A percentile compares a stretch with the other conserved stretches of the same genome.
phyloP scores from a whole-genome alignment of 1,139 yeast genomes.

The Yamadazyma blattariae region DNA sequence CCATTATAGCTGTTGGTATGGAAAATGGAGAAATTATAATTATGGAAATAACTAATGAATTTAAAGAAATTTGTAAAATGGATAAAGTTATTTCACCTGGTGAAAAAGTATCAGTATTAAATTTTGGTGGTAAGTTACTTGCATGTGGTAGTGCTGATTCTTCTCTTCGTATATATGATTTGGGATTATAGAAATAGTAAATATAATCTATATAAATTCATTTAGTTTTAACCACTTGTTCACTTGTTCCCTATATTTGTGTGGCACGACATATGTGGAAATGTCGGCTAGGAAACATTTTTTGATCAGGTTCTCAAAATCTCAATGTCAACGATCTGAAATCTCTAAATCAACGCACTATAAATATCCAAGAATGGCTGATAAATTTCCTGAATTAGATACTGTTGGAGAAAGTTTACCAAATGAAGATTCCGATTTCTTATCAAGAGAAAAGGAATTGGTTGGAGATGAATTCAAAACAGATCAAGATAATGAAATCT shows the following conservation, averaged over 20 bases:
- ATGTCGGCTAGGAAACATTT: not conserved
- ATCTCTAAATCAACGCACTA: not conserved
- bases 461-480: constrained; percentile 81
- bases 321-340: not conserved
- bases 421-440: constrained; percentile 55
- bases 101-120: constrained; percentile 54
- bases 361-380: too few species aligned
- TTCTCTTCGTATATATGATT: constrained; percentile 55
- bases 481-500: constrained; percentile 57
- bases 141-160: constrained; percentile 73
- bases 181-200: not conserved
- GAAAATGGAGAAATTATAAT: constrained; percentile 49
- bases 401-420: constrained; percentile 39
- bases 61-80: constrained; percentile 28
- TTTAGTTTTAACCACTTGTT: too few species aligned
- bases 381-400: constrained; percentile 83
- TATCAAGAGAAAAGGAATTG: constrained; percentile 80
- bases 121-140: constrained; percentile 46
- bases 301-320: not conserved
- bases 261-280: not conserved
- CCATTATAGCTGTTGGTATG: constrained; percentile 62
- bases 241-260: not conserved
- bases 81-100: constrained; percentile 51
- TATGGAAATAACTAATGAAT: constrained; percentile 16
- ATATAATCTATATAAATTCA: too few species aligned